Evolutionary conservation across 1,284 basidiomycete species (phyloP).

Genomic region (Microbotryum lychnidis-dioicae): DNA sequence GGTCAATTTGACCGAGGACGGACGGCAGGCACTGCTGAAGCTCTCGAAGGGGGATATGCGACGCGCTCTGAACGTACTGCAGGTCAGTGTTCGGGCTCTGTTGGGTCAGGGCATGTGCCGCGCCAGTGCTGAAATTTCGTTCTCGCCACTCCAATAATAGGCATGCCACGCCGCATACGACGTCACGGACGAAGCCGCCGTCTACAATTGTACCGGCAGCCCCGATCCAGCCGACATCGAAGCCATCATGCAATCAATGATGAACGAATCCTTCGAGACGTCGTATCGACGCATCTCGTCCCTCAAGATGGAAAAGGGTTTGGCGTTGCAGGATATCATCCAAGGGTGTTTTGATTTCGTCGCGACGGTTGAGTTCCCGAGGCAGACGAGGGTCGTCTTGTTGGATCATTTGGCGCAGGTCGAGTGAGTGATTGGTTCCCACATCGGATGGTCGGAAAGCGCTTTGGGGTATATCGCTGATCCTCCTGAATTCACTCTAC

Average conservation of each 20-base stretch:
- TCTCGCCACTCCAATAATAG: slow-evolving; percentile 33
- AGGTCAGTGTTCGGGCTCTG: slow-evolving; percentile 43
- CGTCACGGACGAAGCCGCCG: slow-evolving; percentile 73
- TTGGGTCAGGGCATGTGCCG: not conserved
- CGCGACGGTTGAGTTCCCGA: slow-evolving; percentile 74
- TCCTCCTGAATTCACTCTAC: not conserved
- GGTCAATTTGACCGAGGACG: slow-evolving; percentile 76
- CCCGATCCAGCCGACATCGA: slow-evolving; percentile 93
- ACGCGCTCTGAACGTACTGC: slow-evolving; percentile 86
- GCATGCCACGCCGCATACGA: slow-evolving; percentile 97
- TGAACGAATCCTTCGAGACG: slow-evolving; percentile 91
- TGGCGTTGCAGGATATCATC: slow-evolving; percentile 93
- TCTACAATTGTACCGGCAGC: slow-evolving; percentile 94
- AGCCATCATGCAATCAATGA: slow-evolving; percentile 87
- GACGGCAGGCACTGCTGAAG: slow-evolving; percentile 79
- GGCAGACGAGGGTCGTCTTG: slow-evolving; percentile 78
- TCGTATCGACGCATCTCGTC: slow-evolving; percentile 76
- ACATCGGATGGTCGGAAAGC: not conserved
- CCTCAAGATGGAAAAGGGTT: slow-evolving; percentile 81
- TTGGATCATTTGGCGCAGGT: slow-evolving; percentile 82
- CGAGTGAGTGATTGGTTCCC: slow-evolving; percentile 55
- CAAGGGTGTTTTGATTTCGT: slow-evolving; percentile 86
- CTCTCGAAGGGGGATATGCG: slow-evolving; percentile 97
- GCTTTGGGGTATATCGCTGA: not conserved
- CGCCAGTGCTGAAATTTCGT: too few species aligned